Conservation (phyloP, 2,329 filamentous ascomycete genomes). For the Chrysosporium keratinophilum region DNA sequence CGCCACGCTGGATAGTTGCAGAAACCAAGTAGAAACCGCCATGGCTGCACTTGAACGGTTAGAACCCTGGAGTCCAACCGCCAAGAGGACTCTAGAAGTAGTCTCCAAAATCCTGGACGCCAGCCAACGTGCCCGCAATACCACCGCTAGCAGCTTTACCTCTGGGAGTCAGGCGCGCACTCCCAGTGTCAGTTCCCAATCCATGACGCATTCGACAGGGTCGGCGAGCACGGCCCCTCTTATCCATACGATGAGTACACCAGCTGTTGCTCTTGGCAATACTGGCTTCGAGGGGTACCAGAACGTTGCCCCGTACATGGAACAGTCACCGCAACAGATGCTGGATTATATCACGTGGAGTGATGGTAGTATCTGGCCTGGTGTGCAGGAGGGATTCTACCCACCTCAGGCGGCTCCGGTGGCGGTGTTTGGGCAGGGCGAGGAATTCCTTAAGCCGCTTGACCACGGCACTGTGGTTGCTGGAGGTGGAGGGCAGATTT, state of each 20-base stretch:
- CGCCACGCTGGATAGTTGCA: constrained; percentile 41
- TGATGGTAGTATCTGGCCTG: constrained; percentile 18
- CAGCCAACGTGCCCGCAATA: constrained; percentile 24
- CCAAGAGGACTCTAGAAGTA: constrained; percentile 52
- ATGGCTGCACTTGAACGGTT: constrained; percentile 39
- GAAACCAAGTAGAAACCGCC: constrained; percentile 47
- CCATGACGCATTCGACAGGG: not conserved
- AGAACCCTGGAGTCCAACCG: constrained; percentile 55
- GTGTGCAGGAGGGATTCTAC: constrained; percentile 21
- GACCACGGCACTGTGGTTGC: not conserved
- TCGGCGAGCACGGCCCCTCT: not conserved
- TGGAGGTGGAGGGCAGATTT: not conserved
- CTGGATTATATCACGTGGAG: constrained; percentile 34
- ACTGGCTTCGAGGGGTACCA: not conserved
- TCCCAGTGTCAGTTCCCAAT: not conserved
- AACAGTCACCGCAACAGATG: constrained; percentile 19
- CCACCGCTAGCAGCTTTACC: not conserved
- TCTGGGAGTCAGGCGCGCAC: not conserved
- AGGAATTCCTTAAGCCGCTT: constrained; percentile 14
- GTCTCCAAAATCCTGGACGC: constrained; percentile 56
- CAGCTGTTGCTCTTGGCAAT: not conserved
- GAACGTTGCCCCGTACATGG: constrained; percentile 9
- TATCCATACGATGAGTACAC: constrained; percentile 2
- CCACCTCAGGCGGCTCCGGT: constrained; percentile 21
- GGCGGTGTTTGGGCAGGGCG: constrained; percentile 22